Base-by-base conservation (phyloP, 768 basidiomycete species). In the Cystofilobasidium capitatum region DNA sequence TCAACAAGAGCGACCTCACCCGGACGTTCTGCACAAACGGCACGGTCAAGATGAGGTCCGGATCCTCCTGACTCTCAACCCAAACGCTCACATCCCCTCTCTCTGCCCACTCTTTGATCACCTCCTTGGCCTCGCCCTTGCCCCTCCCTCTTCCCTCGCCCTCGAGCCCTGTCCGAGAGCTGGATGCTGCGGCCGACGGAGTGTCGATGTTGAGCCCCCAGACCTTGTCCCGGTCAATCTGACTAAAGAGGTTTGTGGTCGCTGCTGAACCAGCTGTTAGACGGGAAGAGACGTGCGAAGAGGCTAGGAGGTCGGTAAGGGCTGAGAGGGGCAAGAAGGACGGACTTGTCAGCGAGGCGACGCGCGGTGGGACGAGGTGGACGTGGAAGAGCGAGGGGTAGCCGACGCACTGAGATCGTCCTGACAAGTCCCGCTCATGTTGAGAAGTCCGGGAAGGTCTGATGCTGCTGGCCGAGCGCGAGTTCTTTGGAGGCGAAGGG, bases 181-280 rank as follows among this genome's bases (percentile, higher is more conserved):
- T 22, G 54, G 58, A 22, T 2, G 49, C 24, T 0, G 65, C n/a
- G 36, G 65, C 47, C 17, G 58, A 37, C 24, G 66, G 36, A 12
- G 49, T 24, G 35, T 69, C 66, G 60, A 68, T 29, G 42, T 68
- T 68, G 39, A 68, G 51, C 0, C 59, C 66, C n/a, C 22, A 42
- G 45, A 68, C 66, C 22, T 69, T 58, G 31, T 69, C 68, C 12
- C 49, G n/a, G 42, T 69, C 68, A n/a, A 69, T 69, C 57, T 64
- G 58, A 22, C 57, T 40, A 31, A 45, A 69, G 12, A 69, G 62
- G 22, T 69, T 69, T 45, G 68, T 47, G 0, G 51, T 57, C 20
- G 62, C 37, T 0, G 62, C 31, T 16, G 68, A 69, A n/a, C 68
- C 68, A 1, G 68, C 37, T 10, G 68, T 64, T 10, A 69, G 35